Percentiles rank a stretch among this genome's conserved stretches.
Evolutionary conservation across 768 basidiomycete species (phyloP).

Genomic region (Boletus tomentosulus): DNA sequence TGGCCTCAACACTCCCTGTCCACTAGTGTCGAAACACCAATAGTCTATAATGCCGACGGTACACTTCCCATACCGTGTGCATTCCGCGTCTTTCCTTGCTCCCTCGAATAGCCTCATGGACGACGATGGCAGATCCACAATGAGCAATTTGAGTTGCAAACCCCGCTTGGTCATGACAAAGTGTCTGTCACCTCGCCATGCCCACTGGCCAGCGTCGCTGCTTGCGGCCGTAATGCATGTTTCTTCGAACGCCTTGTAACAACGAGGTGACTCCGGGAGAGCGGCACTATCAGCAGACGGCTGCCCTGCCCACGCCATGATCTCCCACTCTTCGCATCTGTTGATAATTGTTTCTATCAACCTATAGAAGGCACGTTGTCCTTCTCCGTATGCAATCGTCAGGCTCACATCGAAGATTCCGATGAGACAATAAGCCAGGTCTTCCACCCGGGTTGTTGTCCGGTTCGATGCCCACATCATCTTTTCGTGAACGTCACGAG

Average conservation of each 20-base stretch:
- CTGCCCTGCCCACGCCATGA: constrained; percentile 29
- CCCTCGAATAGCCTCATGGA: constrained; percentile 17
- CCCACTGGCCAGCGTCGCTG: neutral
- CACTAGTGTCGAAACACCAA: constrained; percentile 31
- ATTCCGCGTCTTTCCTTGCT: constrained; percentile 7
- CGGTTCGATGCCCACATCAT: constrained; percentile 34
- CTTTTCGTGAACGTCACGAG: constrained; percentile 22
- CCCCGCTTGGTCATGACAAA: constrained; percentile 33
- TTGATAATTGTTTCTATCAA: constrained; percentile 28
- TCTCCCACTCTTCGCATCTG: constrained; percentile 30
- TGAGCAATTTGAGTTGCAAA: constrained; percentile 24
- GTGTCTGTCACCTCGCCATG: constrained; percentile 26
- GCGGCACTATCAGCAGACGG: constrained; percentile 27
- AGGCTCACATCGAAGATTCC: constrained; percentile 33
- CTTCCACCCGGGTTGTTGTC: constrained; percentile 32
- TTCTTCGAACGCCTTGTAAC: constrained; percentile 23
- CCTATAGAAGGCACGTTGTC: constrained; percentile 28
- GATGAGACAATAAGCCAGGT: constrained; percentile 31
- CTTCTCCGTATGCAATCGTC: constrained; percentile 34
- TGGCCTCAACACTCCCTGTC: constrained; percentile 18
- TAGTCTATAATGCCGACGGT: constrained; percentile 28
- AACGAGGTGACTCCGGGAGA: constrained; percentile 29
- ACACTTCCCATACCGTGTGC: constrained; percentile 17
- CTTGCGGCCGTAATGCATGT: neutral
- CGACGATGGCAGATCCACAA: constrained; percentile 19